These are phyloP conservation scores for Paxillus ammoniavirescens DNA, from an alignment of 768 basidiomycete species.

Conservation along the genomic window DNA sequence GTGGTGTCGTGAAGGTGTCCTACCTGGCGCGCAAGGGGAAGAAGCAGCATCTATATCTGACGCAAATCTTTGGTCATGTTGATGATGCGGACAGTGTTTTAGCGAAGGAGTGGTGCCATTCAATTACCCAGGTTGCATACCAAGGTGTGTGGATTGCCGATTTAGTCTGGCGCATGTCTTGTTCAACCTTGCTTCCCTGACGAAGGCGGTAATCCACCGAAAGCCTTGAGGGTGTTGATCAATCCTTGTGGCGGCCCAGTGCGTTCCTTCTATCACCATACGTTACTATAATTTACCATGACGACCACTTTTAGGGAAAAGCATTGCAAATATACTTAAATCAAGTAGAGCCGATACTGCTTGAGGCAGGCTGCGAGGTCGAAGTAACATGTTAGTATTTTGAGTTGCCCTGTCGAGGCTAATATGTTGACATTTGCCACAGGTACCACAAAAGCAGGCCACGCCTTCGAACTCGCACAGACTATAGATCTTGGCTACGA, in stretches of 20 bases:
- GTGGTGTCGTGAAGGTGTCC: conserved; percentile 43
- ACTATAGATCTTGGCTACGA: conserved; percentile 60
- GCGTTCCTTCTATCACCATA: conserved; percentile 24
- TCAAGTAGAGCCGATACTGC: conserved; percentile 70
- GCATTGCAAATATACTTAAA: conserved; percentile 51
- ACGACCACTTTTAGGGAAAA: conserved; percentile 50
- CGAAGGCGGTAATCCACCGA: conserved; percentile 51
- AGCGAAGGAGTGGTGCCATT: conserved; percentile 51
- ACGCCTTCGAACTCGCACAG: conserved; percentile 66
- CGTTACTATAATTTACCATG: neutral
- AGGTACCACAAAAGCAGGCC: conserved; percentile 65
- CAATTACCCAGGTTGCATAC: conserved; percentile 59
- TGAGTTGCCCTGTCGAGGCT: neutral
- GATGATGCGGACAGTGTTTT: conserved; percentile 31
- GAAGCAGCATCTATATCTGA: conserved; percentile 37
- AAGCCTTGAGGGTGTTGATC: conserved; percentile 65
- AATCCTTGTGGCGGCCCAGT: conserved; percentile 84
- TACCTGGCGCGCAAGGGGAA: conserved; percentile 48
- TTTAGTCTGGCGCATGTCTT: neutral
- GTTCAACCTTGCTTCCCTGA: conserved; percentile 1
- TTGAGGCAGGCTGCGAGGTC: conserved; percentile 59
- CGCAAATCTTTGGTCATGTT: conserved; percentile 42
- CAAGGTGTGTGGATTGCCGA: conserved; percentile 38
- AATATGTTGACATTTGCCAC: neutral
- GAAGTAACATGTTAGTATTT: conserved; percentile 58